These are phyloP conservation scores for Trypanosoma boissoni DNA, from an alignment of 208 protist genomes.

Conservation along the genomic window DNA sequence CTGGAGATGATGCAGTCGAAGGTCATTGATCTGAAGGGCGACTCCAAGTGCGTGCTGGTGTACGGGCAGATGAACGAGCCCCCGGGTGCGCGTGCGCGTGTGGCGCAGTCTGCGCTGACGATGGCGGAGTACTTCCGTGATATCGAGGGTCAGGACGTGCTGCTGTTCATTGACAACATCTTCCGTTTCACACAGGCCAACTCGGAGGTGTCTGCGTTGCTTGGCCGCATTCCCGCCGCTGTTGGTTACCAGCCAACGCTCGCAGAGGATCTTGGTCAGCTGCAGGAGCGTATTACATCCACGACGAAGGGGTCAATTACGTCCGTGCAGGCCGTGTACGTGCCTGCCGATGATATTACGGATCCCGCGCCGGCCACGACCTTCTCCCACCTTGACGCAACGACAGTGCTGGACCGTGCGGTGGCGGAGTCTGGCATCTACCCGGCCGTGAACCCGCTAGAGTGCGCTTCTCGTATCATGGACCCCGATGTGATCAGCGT, in stretches of 20 bases:
- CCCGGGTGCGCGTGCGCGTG: constrained; percentile 97
- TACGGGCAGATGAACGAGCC: constrained; percentile 99
- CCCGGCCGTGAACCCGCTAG: constrained; percentile 98
- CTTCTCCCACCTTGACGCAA: constrained; percentile 98
- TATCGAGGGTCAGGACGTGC: constrained; percentile 97
- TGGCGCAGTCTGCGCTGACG: constrained; percentile 96
- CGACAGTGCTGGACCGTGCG: constrained; percentile 96
- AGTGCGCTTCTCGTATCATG: constrained; percentile 97
- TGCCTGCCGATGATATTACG: constrained; percentile 98
- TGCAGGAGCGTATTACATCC: constrained; percentile 98
- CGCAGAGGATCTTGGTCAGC: constrained; percentile 96
- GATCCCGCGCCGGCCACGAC: constrained; percentile 98
- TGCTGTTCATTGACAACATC: constrained; percentile 99
- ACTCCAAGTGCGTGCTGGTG: constrained; percentile 98
- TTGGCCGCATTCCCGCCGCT: constrained; percentile 98
- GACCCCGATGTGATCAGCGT: constrained; percentile 95
- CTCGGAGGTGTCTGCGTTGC: constrained; percentile 97
- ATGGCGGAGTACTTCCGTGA: constrained; percentile 99
- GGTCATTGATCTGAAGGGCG: constrained; percentile 91
- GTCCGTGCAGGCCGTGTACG: constrained; percentile 97
- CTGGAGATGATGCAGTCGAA: constrained; percentile 98
- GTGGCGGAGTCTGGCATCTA: constrained; percentile 98
- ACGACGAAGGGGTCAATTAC: constrained; percentile 97
- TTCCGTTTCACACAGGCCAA: constrained; percentile 99
- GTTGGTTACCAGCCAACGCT: constrained; percentile 99